These are phyloP conservation scores for Erysimum cheiri DNA, from an alignment of 441 rosid species.

Conservation along the genomic window DNA sequence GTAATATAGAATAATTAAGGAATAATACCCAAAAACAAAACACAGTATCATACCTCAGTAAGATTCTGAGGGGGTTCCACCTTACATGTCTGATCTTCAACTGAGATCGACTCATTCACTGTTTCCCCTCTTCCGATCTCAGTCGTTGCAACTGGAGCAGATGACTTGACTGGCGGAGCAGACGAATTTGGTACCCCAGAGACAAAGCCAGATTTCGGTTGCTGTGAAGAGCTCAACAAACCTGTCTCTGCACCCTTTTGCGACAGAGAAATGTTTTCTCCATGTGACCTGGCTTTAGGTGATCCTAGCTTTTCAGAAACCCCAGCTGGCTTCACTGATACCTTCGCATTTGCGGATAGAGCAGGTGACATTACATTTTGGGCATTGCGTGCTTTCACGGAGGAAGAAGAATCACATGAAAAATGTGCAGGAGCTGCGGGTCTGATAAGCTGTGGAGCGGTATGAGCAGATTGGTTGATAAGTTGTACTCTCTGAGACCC, in stretches of 20 bases:
- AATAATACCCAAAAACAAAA: slow-evolving; percentile 21
- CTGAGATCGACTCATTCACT: slow-evolving; percentile 59
- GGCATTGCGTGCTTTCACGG: slow-evolving; percentile 56
- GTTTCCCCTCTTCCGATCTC: slow-evolving; percentile 51
- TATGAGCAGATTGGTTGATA: slow-evolving; percentile 53
- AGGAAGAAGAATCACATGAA: slow-evolving; percentile 47
- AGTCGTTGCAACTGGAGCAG: slow-evolving; percentile 44
- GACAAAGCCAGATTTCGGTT: slow-evolving; percentile 50
- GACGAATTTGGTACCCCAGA: slow-evolving; percentile 45
- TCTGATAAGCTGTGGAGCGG: slow-evolving; percentile 50
- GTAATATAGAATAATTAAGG: not conserved
- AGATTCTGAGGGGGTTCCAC: slow-evolving; percentile 52
- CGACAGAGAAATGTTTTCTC: slow-evolving; percentile 47
- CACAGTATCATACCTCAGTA: slow-evolving; percentile 55
- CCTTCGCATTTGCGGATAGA: slow-evolving; percentile 52
- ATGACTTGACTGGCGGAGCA: slow-evolving; percentile 47
- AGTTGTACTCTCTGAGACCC: slow-evolving; percentile 64
- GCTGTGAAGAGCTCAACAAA: slow-evolving; percentile 53
- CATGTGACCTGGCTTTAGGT: slow-evolving; percentile 46
- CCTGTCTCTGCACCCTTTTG: slow-evolving; percentile 50
- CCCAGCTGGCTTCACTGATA: slow-evolving; percentile 58
- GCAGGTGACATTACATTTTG: slow-evolving; percentile 49
- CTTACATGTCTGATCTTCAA: slow-evolving; percentile 58
- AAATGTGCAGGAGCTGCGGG: slow-evolving; percentile 51
- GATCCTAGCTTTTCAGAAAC: slow-evolving; percentile 56